A percentile compares a stretch with the other conserved stretches of the same genome.
Conservation (phyloP, 306 rosid genomes). For the Quercus aquifolioides region DNA sequence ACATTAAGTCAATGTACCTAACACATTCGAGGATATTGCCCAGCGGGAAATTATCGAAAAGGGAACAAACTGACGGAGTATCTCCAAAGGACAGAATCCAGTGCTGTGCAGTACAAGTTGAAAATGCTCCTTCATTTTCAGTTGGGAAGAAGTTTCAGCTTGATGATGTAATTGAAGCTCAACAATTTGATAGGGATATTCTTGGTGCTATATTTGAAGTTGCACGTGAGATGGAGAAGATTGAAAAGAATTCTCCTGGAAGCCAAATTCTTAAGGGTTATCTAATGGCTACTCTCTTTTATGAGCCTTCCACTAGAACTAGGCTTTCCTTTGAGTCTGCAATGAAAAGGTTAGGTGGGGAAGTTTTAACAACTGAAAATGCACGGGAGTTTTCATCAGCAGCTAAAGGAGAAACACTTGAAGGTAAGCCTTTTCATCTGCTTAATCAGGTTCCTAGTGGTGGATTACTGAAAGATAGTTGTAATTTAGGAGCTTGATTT, state of each 20-base stretch:
- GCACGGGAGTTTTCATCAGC: conserved; percentile 91
- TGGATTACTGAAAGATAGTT: conserved; percentile 1
- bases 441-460: not conserved
- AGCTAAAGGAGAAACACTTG: conserved; percentile 93
- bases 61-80: conserved; percentile 10
- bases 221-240: conserved; percentile 73
- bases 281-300: conserved; percentile 92
- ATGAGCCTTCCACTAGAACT: conserved; percentile 92
- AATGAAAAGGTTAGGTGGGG: conserved; percentile 91
- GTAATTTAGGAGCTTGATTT: conserved; percentile 20
- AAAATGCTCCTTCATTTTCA: conserved; percentile 39
- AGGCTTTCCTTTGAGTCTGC: conserved; percentile 96
- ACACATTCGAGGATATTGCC: conserved; percentile 18
- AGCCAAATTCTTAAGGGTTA: conserved; percentile 78
- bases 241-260: conserved; percentile 66
- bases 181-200: conserved; percentile 71
- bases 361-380: conserved; percentile 89
- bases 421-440: conserved; percentile 48
- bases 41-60: conserved; percentile 24
- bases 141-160: conserved; percentile 62
- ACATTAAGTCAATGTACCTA: conserved; percentile 4
- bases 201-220: conserved; percentile 69
- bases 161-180: conserved; percentile 84
- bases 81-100: conserved; percentile 23
- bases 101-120: conserved; percentile 40